Base-by-base conservation (phyloP, 192 early-diverging fungal species). In the Coemansia sp. region DNA sequence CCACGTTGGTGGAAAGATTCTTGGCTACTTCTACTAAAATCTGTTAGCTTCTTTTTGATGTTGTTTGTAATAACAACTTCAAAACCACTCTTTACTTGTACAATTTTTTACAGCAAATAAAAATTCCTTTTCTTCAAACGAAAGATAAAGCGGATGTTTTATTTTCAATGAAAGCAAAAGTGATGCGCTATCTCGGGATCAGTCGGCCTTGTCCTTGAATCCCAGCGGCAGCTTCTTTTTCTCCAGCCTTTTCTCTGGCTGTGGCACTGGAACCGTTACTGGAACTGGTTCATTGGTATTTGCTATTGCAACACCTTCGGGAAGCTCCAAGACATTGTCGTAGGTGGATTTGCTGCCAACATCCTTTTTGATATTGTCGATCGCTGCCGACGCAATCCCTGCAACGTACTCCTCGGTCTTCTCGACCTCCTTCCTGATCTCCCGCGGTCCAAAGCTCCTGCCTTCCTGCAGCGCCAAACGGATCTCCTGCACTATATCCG, bases 1-100 rank as follows among this genome's bases (percentile, higher is more conserved):
- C 85, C 92, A 95, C 82, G 85, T 89, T 79, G 97, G 94, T 89
- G 97, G 97, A 68, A 96, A 97, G 88, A 89, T 97, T 84, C 89
- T 97, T 64, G 95, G 94, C 72, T 93, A 87, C 87, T 91, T 93
- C 87, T 93, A 93, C 83, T 93, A 89, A 74, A 22, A n/a, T n/a
- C n/a, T n/a, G n/a, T n/a, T n/a, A n/a, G n/a, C n/a, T n/a, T n/a
- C n/a, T 13, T 34, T 38, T 29, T 57, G 17, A 3, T 41, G 13
- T 17, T n/a, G n/a, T n/a, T n/a, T n/a, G n/a, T n/a, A n/a, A n/a
- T n/a, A n/a, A n/a, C n/a, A n/a, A n/a, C n/a, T n/a, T n/a, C n/a
- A n/a, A n/a, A n/a, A n/a, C n/a, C n/a, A n/a, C n/a, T n/a, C n/a
- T n/a, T n/a, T n/a, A n/a, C n/a, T n/a, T n/a, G n/a, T n/a, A n/a